phyloP scores from a whole-genome alignment of 768 basidiomycete species.

The Cyclocybe cylindracea region DNA sequence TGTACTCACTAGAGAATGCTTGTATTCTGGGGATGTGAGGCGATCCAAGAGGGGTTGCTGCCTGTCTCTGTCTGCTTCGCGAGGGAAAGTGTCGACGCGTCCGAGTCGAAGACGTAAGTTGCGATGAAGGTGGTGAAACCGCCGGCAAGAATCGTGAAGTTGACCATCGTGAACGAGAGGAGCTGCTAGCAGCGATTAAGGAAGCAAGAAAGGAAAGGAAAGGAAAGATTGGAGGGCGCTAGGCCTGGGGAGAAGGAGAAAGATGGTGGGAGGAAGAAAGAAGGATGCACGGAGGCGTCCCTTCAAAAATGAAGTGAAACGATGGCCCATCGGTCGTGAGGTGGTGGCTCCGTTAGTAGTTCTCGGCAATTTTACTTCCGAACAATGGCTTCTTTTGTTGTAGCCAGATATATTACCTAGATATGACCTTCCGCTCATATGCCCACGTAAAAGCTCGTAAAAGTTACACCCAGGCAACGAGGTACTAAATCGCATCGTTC shows the following conservation, averaged over 20 bases:
- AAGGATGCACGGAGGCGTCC: not conserved
- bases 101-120: conserved; percentile 52
- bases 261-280: conserved; percentile 4
- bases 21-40: conserved; percentile 49
- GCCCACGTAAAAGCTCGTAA: too few species aligned
- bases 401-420: too few species aligned
- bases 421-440: too few species aligned
- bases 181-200: not conserved
- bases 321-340: too few species aligned
- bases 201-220: not conserved
- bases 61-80: conserved; percentile 46
- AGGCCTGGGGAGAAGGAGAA: conserved; percentile 7
- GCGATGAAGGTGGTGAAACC: conserved; percentile 48
- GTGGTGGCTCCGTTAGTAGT: too few species aligned
- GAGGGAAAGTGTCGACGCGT: conserved; percentile 45
- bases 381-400: too few species aligned
- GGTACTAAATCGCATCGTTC: too few species aligned
- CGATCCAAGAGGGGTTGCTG: conserved; percentile 59
- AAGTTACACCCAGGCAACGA: too few species aligned
- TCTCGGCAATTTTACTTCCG: too few species aligned
- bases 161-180: conserved; percentile 34
- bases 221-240: not conserved
- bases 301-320: too few species aligned
- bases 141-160: conserved; percentile 50
- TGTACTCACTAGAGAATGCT: conserved; percentile 59